Evolutionary conservation across 169 alveolate genomes (phyloP), one percentile per base, ranked within the genome.

Genomic region (Plasmodium vivax): DNA sequence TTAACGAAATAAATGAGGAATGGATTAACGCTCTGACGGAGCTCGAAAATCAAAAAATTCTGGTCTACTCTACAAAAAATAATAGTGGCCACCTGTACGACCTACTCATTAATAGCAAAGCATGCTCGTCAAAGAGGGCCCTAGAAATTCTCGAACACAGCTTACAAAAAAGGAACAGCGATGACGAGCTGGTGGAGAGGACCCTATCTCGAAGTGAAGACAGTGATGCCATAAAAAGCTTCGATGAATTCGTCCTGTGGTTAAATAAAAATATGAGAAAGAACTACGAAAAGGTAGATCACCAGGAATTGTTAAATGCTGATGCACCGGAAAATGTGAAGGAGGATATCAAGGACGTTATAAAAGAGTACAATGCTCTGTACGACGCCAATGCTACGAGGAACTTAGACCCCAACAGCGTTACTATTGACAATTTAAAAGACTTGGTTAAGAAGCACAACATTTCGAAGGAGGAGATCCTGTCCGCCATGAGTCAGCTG

Each of bases 91-190:
- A 90, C 80, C 38, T 90, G 82, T 90, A 90, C 38, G 90, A 90
- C n/a, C 38, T 90, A 43, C 51, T 90, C 81, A 80, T 90, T 80
- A 90, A 90, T 90, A 90, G 94, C 72, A 90, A 90, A 41, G 94
- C 94, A 3, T 90, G 94, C 16, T 90, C 94, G 12, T 30, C 94
- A 12, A 90, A 90, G 74, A 90, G 94, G 73, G 94, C 94, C 8
- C 38, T 90, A 34, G 54, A 36, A 8, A 90, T 90, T 47, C 54
- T 90, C 23, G 90, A 90, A 23, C 34, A 32, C 3, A 90, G 94
- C 32, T 90, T 90, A 90, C 79, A 80, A 58, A 80, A 90, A 90
- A 62, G 73, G 47, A 51, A 36, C 56, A 30, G 43, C 38, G 77
- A 90, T 27, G 73, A 90, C n/a, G 91, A 68, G 12, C 27, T 80